Conservation (phyloP, 2,329 filamentous ascomycete species). For the Bertia moriformis region DNA sequence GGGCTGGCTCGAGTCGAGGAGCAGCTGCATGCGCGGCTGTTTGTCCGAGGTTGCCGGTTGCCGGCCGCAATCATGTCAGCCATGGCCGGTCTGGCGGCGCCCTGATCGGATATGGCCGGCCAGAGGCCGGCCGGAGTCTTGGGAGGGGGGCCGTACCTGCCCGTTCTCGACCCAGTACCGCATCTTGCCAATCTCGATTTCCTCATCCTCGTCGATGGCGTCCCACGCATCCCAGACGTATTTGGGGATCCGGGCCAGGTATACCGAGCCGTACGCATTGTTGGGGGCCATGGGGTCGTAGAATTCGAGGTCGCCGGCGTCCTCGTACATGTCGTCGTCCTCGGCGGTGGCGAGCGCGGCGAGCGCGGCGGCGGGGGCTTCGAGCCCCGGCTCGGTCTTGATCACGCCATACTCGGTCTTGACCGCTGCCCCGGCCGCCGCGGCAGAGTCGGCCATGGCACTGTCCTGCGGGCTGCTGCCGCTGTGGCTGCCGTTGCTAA, state of each 20-base stretch:
- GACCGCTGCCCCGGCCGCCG: not conserved
- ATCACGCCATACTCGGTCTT: not conserved
- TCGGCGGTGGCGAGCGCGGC: not conserved
- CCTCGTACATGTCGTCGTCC: constrained; percentile 13
- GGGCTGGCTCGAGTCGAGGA: constrained; percentile 48
- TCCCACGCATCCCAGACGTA: constrained; percentile 71
- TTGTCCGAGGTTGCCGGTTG: not conserved
- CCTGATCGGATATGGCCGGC: constrained; percentile 1
- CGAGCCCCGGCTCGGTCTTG: not conserved
- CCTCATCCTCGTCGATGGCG: constrained; percentile 63
- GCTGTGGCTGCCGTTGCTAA: too few relatives aligned
- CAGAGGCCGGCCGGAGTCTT: constrained; percentile 16
- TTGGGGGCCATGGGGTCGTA: constrained; percentile 26
- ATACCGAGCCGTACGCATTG: constrained; percentile 32
- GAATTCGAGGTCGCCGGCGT: constrained; percentile 41
- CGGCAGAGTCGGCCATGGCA: too few relatives aligned
- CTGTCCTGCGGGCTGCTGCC: too few relatives aligned
- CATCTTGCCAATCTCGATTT: constrained; percentile 69
- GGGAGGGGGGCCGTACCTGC: constrained; percentile 34
- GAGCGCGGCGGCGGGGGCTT: not conserved
- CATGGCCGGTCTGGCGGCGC: constrained; percentile 10
- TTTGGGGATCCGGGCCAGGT: constrained; percentile 65
- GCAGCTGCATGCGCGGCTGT: constrained; percentile 43
- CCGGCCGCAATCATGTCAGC: constrained; percentile 2
- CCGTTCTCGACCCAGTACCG: constrained; percentile 39